Base-by-base conservation (phyloP, 352 stramenopile species). In the Saprolegnia diclina region DNA sequence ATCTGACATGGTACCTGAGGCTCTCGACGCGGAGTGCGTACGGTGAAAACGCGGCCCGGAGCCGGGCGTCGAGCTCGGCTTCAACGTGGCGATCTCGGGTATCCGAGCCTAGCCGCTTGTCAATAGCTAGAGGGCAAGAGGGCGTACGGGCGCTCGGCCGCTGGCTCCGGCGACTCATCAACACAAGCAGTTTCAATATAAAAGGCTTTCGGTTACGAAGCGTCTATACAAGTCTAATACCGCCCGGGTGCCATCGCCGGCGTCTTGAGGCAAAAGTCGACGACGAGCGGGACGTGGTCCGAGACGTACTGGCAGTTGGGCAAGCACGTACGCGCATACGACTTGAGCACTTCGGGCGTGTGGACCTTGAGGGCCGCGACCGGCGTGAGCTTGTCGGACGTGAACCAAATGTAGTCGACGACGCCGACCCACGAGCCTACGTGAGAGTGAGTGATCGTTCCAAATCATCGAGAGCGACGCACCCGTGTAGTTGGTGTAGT, bases 341-440 rank as follows among this genome's bases (percentile, higher is more conserved):
- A 74, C 35, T 92, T 87, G 50, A 99, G 76, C 63, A 95, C 81
- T 64, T 89, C 77, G 53, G 96, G 91, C 40, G 91, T 75, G 29
- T 97, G 96, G 64, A 99, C 89, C 44, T 96, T 92, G 26, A 98
- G 89, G 0, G 95, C 94, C 3, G 92, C 94, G 56, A 99, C 88
- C 26, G 96, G 90, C 61, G 87, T 91, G 61, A 99, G 75, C 73
- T 94, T 90, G 73, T 95, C 86, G 9, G 87, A 81, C 19, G 90
- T 97, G 82, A 98, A 98, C 96, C 96, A 99, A 71, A 99, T 96
- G 75, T 99, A 99, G 78, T 99, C 97, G 52, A 95, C 80, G 13
- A 97, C 87, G 40, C 97, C 97, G 56, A 90, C 94, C 90, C 98
- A 99, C 65, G 91, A 84, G 32, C 83, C 81, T 59, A 11, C 10